Percentiles rank a stretch among this genome's conserved stretches.
Evolutionary conservation across 2,329 filamentous ascomycete genomes (phyloP).

Genomic region (Trichoderma atrobrunneum): DNA sequence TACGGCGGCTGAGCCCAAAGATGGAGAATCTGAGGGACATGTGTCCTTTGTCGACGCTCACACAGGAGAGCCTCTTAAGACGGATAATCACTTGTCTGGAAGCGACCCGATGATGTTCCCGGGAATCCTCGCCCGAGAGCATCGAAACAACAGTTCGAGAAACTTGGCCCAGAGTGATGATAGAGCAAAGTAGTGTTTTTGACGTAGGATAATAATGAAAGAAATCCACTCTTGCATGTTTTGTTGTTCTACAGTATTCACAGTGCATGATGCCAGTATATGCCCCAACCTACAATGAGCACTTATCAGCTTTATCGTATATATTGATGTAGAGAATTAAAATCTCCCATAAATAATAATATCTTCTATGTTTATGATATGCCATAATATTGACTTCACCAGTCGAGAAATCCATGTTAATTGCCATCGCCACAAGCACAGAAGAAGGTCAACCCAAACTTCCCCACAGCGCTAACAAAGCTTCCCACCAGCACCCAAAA

Average conservation of each 20-base stretch:
- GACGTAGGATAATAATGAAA: background rate
- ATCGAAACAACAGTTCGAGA: conserved; percentile 41
- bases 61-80: conserved; percentile 35
- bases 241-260: background rate
- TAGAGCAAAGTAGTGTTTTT: background rate
- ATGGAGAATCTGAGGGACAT: background rate
- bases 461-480: conserved; percentile 1
- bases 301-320: background rate
- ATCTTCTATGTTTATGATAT: background rate
- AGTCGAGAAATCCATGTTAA: background rate
- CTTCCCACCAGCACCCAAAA: background rate
- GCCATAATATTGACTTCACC: background rate
- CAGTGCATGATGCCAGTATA: background rate
- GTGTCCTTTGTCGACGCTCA: background rate
- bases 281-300: background rate
- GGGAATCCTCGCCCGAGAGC: conserved; percentile 59
- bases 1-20: background rate
- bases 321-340: background rate
- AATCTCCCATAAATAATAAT: background rate
- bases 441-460: background rate
- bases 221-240: background rate
- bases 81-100: conserved; percentile 50
- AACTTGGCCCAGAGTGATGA: conserved; percentile 26
- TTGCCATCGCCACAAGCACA: background rate
- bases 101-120: conserved; percentile 70